Evolutionary conservation across 257 asterid genomes (phyloP).

Genomic region (Solanum etuberosum): DNA sequence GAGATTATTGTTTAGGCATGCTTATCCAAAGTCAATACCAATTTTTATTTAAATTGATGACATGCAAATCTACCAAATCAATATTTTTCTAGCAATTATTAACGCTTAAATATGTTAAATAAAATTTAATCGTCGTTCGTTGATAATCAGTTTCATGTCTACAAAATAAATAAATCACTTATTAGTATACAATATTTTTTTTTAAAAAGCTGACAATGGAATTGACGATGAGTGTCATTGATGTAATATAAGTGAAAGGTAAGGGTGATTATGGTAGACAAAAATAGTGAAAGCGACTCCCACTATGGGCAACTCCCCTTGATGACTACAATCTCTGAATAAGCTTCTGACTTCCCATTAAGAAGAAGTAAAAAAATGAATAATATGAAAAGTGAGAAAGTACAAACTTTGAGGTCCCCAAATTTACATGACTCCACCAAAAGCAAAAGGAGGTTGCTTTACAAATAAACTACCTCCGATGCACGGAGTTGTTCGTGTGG

Average conservation of each 20-base stretch:
- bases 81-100: background rate
- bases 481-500: rapidly evolving
- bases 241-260: background rate
- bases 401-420: background rate
- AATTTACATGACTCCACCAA: background rate
- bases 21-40: background rate
- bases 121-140: background rate
- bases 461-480: background rate
- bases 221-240: background rate
- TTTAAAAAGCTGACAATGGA: background rate
- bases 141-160: background rate
- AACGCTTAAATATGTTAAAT: background rate
- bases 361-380: too few species aligned
- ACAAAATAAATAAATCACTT: background rate
- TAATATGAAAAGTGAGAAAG: background rate
- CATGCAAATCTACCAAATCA: constrained; percentile 1
- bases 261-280: constrained; percentile 7
- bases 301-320: constrained; percentile 1
- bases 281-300: constrained; percentile 5
- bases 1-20: background rate
- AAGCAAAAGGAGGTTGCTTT: constrained; percentile 10
- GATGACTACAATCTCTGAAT: constrained; percentile 10
- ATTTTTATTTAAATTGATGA: background rate
- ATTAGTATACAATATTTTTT: background rate
- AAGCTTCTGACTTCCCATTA: constrained; percentile 6